These are phyloP conservation scores for Debaryomyces subglobosus DNA, from an alignment of 1,139 yeast genomes.

Conservation along the genomic window DNA sequence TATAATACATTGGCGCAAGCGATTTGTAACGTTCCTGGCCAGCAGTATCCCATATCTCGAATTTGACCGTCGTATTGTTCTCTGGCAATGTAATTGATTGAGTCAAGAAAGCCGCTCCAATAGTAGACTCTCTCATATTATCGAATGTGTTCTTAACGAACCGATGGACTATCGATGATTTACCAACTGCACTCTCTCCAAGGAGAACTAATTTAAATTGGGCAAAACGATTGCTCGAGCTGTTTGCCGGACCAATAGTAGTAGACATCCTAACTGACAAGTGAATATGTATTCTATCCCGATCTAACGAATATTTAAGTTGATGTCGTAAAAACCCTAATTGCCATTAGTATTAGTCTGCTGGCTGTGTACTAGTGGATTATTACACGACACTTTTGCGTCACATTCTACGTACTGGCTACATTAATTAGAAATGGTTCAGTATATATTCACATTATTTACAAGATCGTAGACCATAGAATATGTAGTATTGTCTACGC, in stretches of 20 bases:
- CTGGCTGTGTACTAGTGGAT: constrained; percentile 8
- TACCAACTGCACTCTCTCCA: constrained; percentile 55
- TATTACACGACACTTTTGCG: constrained; percentile 4
- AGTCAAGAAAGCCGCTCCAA: constrained; percentile 96
- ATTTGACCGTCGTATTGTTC: constrained; percentile 40
- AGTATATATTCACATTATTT: constrained; percentile 4
- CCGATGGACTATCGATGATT: constrained; percentile 50
- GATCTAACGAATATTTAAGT: not conserved
- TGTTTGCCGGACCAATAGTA: constrained; percentile 5
- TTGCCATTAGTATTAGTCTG: not conserved
- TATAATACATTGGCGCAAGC: constrained; percentile 52
- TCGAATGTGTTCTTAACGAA: constrained; percentile 78
- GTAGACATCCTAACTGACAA: constrained; percentile 10
- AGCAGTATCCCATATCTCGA: constrained; percentile 56
- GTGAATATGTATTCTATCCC: not conserved
- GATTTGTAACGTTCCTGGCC: constrained; percentile 54
- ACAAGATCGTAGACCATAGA: constrained; percentile 5
- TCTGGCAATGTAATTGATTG: constrained; percentile 66
- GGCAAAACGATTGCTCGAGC: constrained; percentile 27
- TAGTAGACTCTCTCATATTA: constrained; percentile 91
- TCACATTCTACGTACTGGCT: not conserved
- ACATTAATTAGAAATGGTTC: not conserved
- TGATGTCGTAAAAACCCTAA: not conserved
- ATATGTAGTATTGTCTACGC: not conserved
- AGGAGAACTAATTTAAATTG: constrained; percentile 49